Evolutionary conservation across 352 stramenopile species (phyloP).

Genomic region (Phytopythium montanum): DNA sequence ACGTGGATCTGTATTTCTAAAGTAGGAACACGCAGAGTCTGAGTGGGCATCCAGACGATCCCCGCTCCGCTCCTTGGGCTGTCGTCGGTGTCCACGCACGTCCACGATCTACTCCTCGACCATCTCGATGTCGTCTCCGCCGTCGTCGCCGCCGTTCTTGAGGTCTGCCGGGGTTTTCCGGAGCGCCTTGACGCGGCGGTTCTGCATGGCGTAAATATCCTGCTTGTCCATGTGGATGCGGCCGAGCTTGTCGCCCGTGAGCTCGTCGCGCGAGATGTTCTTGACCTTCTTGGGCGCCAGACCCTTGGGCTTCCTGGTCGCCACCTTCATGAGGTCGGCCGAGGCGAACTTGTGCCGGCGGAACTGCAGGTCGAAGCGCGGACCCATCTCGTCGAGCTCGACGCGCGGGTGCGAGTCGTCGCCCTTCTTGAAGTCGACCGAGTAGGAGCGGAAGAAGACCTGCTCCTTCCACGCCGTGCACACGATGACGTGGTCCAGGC

Average conservation of each 20-base stretch:
- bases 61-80: too few species aligned
- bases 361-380: slow-evolving; percentile 88
- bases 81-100: background rate
- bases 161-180: slow-evolving; percentile 79
- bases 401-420: slow-evolving; percentile 84
- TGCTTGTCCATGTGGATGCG: slow-evolving; percentile 98
- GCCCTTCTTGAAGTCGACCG: slow-evolving; percentile 92
- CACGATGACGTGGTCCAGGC: slow-evolving; percentile 97
- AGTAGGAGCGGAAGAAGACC: slow-evolving; percentile 96
- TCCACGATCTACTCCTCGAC: slow-evolving; percentile 32
- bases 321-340: slow-evolving; percentile 94
- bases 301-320: slow-evolving; percentile 92
- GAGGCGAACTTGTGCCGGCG: slow-evolving; percentile 95
- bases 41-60: too few species aligned
- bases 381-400: slow-evolving; percentile 90
- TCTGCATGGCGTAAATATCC: slow-evolving; percentile 96
- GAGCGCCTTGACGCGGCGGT: slow-evolving; percentile 94
- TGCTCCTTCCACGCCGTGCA: slow-evolving; percentile 92
- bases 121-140: slow-evolving; percentile 37
- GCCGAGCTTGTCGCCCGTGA: slow-evolving; percentile 97
- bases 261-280: slow-evolving; percentile 96
- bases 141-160: slow-evolving; percentile 49
- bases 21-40: slow-evolving; percentile 9
- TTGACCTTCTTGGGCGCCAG: slow-evolving; percentile 96
- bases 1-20: slow-evolving; percentile 7